A percentile compares a stretch with the other conserved stretches of the same genome.
Evolutionary conservation across 2,329 filamentous ascomycete genomes (phyloP).

Genomic region (Epichloe festucae): DNA sequence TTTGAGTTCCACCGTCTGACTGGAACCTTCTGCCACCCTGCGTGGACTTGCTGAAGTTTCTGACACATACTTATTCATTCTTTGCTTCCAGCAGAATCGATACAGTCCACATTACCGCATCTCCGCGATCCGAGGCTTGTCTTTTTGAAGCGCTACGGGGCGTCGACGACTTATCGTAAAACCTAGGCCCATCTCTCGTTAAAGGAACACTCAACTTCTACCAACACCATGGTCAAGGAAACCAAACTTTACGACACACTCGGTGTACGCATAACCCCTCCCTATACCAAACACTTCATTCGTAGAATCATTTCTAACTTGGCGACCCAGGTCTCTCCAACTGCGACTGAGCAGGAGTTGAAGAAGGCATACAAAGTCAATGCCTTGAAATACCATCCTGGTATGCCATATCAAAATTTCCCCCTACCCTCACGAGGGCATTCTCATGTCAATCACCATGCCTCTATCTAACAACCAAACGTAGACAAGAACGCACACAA

Average conservation of each 20-base stretch:
- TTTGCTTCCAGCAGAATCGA: not conserved
- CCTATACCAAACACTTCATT: not conserved
- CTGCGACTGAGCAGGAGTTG: constrained; percentile 71
- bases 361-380: constrained; percentile 83
- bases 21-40: not conserved
- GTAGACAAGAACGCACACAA: constrained; percentile 94
- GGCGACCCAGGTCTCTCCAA: constrained; percentile 53
- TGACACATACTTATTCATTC: not conserved
- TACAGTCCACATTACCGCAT: not conserved
- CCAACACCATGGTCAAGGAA: constrained; percentile 59
- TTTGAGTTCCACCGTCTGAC: not conserved
- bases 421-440: constrained; percentile 8
- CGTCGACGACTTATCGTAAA: constrained; percentile 1
- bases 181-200: not conserved
- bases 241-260: constrained; percentile 68
- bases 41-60: not conserved
- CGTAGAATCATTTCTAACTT: not conserved
- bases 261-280: constrained; percentile 44
- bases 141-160: constrained; percentile 1
- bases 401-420: constrained; percentile 33
- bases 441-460: not conserved
- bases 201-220: constrained; percentile 5
- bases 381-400: constrained; percentile 74
- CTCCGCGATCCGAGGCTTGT: not conserved
- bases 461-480: not conserved